Percentiles rank a stretch among this genome's conserved stretches.
Conservation (phyloP, 768 basidiomycete genomes). For the Chalciporus chontae region DNA sequence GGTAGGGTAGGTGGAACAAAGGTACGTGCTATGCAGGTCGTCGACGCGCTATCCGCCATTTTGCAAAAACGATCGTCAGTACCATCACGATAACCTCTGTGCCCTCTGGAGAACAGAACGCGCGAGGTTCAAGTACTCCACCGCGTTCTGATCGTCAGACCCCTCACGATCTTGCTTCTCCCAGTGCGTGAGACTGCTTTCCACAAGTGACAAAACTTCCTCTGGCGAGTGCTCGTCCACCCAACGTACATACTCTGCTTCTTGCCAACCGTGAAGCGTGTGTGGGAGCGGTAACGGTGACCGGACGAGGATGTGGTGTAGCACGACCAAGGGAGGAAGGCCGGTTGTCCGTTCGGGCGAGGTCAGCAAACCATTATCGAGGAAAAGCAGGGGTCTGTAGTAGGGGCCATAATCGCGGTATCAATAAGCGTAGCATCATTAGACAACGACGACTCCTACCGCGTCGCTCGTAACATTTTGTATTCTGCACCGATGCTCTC, state of each 20-base stretch:
- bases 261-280: constrained; percentile 87
- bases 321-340: constrained; percentile 81
- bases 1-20: no score
- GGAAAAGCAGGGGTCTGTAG: constrained; percentile 79
- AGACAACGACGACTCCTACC: constrained; percentile 45
- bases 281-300: constrained; percentile 87
- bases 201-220: constrained; percentile 79
- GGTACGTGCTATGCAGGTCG: no score
- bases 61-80: no score
- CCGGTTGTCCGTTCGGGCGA: constrained; percentile 65
- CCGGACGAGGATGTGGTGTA: constrained; percentile 90
- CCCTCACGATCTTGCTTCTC: constrained; percentile 66
- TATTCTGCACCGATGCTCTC: constrained; percentile 87
- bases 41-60: no score
- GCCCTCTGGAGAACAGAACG: constrained; percentile 58
- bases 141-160: constrained; percentile 41
- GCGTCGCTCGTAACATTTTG: constrained; percentile 76
- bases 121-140: constrained; percentile 66
- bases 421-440: neutral
- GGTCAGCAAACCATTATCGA: constrained; percentile 71
- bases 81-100: constrained; percentile 11
- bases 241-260: constrained; percentile 96
- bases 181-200: constrained; percentile 75
- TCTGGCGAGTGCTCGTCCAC: constrained; percentile 83
- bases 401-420: neutral